Evolutionary conservation across 169 alveolate genomes (phyloP).

Genomic region (Babesia bovis): DNA sequence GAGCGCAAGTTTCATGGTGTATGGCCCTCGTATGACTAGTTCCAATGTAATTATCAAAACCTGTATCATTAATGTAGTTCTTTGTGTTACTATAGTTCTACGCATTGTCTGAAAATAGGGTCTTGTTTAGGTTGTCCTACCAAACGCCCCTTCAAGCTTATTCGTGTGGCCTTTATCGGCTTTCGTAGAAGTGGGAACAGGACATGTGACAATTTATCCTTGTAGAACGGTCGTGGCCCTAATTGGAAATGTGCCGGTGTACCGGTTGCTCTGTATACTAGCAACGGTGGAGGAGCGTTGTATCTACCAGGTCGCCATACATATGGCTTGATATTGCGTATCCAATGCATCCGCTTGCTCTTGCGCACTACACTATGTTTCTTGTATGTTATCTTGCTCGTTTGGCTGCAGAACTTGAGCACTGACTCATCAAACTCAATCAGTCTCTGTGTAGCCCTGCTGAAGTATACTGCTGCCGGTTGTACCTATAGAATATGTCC

Average conservation of each 20-base stretch:
- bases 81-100: conserved; percentile 9
- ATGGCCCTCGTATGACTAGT: conserved; percentile 22
- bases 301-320: conserved; percentile 50
- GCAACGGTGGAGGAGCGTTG: conserved; percentile 61
- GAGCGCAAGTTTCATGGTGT: conserved; percentile 16
- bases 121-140: conserved; percentile 18
- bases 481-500: conserved; percentile 14
- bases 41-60: too few relatives aligned
- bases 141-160: conserved; percentile 34
- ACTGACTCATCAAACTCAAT: conserved; percentile 65
- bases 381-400: conserved; percentile 57
- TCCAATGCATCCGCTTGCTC: conserved; percentile 55
- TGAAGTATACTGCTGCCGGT: conserved; percentile 64
- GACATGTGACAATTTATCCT: conserved; percentile 37
- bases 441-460: conserved; percentile 52
- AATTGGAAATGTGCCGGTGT: conserved; percentile 40
- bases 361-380: conserved; percentile 55
- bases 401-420: conserved; percentile 47
- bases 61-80: too few relatives aligned
- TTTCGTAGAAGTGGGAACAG: conserved; percentile 42
- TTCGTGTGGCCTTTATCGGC: conserved; percentile 34
- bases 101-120: conserved; percentile 8
- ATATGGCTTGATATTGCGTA: conserved; percentile 60
- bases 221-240: conserved; percentile 57
- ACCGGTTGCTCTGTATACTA: conserved; percentile 57